Evolutionary conservation across 176 grass and related monocot species (phyloP), one percentile per base, ranked within the genome.

Genomic region (Microstegium vimineum): DNA sequence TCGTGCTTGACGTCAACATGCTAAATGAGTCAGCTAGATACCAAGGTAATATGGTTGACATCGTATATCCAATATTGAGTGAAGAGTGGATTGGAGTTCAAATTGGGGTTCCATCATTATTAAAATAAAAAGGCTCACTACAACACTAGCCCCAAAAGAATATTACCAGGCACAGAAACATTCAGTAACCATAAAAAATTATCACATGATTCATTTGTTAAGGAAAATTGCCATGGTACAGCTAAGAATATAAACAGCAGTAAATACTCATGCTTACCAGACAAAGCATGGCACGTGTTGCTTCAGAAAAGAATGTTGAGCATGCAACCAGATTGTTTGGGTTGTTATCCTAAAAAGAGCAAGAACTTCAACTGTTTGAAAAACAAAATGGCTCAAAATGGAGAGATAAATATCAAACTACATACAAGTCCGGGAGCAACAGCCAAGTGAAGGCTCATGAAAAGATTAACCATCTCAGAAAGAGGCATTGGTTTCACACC

Each of bases 301-400:
- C 89, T 62, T 99, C 96, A 18, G 96, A 99, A 87, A 88, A 95
- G 74, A 99, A 99, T 72, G 96, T 95, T 71, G 83, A 52, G 81
- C 96, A 90, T 2, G 89, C 89, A 70, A 99, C 93, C 87, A 99
- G 40, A 89, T 99, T 99, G 83, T 99, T 99, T 4, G 93, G 93
- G 85, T 99, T 99, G 66, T 81, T 83, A 79, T 99, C 96, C 96
- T 99, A 84, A 74, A 67, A 80, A 66, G 43, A 77, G 33, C 22
- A 86, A 77, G 22, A 83, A 57, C 26, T 71, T 88, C 35, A 79
- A 66, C 84, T 85, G 34, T 91, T 66, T 38, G 35, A 57, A 71
- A 61, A 67, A 62, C 34, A 60, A 77, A 73, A 38, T 33, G 23
- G 9, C 37, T 28, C 20, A 79, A 76, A 86, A 42, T 14, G 36